phyloP scores from a whole-genome alignment of 2,329 filamentous ascomycete genomes.

The Aspergillus sp. region DNA sequence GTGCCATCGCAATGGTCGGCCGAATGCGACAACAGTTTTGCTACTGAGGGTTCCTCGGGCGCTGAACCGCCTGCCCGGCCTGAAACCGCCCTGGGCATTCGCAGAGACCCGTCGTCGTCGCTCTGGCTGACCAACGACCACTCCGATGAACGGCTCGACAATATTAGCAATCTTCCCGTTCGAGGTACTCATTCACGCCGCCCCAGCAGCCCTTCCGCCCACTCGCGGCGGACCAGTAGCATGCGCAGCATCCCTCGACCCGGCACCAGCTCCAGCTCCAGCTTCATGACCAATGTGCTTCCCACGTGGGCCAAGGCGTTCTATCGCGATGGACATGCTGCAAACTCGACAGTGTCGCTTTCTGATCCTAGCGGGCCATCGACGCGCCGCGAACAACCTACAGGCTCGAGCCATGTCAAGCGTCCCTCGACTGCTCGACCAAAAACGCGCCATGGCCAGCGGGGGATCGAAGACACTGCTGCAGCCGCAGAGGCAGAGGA shows the following conservation, averaged over 20 bases:
- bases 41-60: slow-evolving; percentile 14
- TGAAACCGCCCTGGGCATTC: slow-evolving; percentile 15
- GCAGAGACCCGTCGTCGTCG: slow-evolving; percentile 20
- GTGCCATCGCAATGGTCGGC: slow-evolving; percentile 38
- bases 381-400: no score
- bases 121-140: slow-evolving; percentile 26
- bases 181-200: slow-evolving; percentile 25
- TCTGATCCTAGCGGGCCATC: slow-evolving; percentile 23
- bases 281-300: slow-evolving; percentile 35
- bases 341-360: slow-evolving; percentile 38
- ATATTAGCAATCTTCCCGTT: slow-evolving; percentile 27
- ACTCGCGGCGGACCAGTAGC: slow-evolving; percentile 32
- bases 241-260: slow-evolving; percentile 27
- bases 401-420: slow-evolving; percentile 8
- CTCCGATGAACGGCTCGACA: slow-evolving; percentile 29
- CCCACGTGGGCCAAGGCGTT: slow-evolving; percentile 53
- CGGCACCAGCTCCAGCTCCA: slow-evolving; percentile 41
- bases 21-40: slow-evolving; percentile 21
- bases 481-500: slow-evolving; percentile 10
- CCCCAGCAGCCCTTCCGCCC: slow-evolving; percentile 34
- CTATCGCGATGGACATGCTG: slow-evolving; percentile 56
- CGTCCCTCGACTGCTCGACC: slow-evolving; percentile 22
- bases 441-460: slow-evolving; percentile 17
- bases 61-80: slow-evolving; percentile 16
- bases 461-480: slow-evolving; percentile 5